Percentiles rank a stretch among this genome's conserved stretches.
Evolutionary conservation across 257 asterid genomes (phyloP).

Genomic region (Jacaranda copaia): DNA sequence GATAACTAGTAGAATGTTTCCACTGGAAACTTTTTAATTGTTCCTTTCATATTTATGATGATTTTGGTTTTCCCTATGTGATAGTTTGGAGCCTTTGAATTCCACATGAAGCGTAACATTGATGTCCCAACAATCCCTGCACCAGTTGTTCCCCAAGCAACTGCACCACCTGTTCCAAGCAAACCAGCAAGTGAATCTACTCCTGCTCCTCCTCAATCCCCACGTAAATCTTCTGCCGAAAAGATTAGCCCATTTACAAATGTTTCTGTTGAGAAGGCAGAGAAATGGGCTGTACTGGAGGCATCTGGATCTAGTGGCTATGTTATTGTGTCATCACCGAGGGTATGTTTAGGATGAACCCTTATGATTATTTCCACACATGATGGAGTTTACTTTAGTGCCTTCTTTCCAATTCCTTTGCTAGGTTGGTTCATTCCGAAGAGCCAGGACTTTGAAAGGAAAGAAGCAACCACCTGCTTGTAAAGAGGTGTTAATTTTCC

Average conservation of each 20-base stretch:
- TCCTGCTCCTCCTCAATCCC: conserved; percentile 47
- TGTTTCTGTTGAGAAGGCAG: conserved; percentile 50
- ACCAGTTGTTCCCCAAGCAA: conserved; percentile 43
- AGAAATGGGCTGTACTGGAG: conserved; percentile 63
- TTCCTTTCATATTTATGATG: conserved; percentile 16
- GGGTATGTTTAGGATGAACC: conserved; percentile 44
- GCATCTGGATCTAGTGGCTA: conserved; percentile 62
- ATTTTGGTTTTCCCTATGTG: conserved; percentile 14
- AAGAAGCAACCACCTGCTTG: conserved; percentile 62
- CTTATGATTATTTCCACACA: not conserved
- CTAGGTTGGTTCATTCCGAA: conserved; percentile 69
- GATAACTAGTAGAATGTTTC: not conserved
- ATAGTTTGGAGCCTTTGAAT: conserved; percentile 71
- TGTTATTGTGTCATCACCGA: conserved; percentile 60
- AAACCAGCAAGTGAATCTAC: conserved; percentile 46
- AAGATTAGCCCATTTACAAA: conserved; percentile 62
- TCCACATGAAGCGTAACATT: conserved; percentile 63
- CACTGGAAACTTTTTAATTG: not conserved
- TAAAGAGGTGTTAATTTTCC: conserved; percentile 55
- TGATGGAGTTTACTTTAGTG: conserved; percentile 4
- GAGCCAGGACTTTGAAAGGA: conserved; percentile 69
- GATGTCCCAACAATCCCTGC: conserved; percentile 46
- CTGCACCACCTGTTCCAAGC: conserved; percentile 58
- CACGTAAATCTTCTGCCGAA: conserved; percentile 56
- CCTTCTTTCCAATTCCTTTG: conserved; percentile 6